Evolutionary conservation across 139 green algal species (phyloP).

Genomic region (Tetratostichococcus sp.): DNA sequence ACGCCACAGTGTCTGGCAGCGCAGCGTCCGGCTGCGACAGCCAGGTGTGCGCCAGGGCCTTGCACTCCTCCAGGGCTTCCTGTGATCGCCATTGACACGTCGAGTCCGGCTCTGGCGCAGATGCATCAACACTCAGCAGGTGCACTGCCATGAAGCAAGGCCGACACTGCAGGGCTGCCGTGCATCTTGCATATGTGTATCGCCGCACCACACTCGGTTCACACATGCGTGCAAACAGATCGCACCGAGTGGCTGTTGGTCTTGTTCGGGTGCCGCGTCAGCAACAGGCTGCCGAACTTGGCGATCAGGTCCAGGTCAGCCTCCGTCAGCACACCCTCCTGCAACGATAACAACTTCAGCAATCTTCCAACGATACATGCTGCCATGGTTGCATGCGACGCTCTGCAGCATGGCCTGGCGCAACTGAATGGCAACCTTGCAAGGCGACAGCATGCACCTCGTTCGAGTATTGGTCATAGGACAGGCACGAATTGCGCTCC

Average conservation of each 20-base stretch:
- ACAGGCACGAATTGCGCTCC: conserved; percentile 12
- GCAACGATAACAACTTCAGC: too few species aligned
- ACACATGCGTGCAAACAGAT: background rate
- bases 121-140: too few species aligned
- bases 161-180: too few species aligned
- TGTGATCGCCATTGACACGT: conserved; percentile 6
- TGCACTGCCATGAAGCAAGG: too few species aligned
- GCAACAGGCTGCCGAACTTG: conserved; percentile 4
- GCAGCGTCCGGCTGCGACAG: background rate
- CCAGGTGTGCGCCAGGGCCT: background rate
- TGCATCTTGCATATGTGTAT: too few species aligned
- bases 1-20: background rate
- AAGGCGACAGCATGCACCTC: background rate
- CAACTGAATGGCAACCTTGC: too few species aligned
- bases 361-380: background rate
- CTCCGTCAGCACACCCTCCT: background rate
- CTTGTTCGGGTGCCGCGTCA: conserved; percentile 9
- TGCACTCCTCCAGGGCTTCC: background rate
- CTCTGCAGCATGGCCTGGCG: too few species aligned
- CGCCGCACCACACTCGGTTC: too few species aligned
- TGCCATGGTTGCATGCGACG: too few species aligned
- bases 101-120: too few species aligned
- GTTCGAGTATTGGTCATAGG: conserved; percentile 17
- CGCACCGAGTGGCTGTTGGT: conserved; percentile 14
- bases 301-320: conserved; percentile 12